Conservation (phyloP, 768 basidiomycete genomes). For the Phlebiopsis gigantea region DNA sequence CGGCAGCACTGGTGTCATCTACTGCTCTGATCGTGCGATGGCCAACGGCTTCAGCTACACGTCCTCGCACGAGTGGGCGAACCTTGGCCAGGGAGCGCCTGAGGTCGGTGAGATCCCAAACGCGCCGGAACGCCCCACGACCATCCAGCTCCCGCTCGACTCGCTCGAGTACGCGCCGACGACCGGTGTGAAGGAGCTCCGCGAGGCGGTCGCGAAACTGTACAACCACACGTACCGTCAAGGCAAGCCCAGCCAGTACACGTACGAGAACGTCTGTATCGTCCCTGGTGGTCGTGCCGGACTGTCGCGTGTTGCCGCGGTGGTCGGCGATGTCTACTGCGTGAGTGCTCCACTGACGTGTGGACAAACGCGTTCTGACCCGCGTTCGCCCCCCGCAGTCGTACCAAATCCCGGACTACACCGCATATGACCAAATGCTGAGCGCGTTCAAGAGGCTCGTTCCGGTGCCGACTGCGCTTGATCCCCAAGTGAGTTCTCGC, state of each 20-base stretch:
- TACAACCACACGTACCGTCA: conserved; percentile 88
- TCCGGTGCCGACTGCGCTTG: conserved; percentile 82
- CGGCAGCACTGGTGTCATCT: conserved; percentile 61
- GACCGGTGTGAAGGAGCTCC: conserved; percentile 80
- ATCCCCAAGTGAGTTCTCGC: conserved; percentile 33
- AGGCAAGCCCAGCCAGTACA: conserved; percentile 80
- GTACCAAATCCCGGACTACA: conserved; percentile 91
- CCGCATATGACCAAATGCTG: conserved; percentile 80
- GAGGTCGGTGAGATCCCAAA: conserved; percentile 83
- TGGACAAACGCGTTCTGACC: conserved; percentile 7
- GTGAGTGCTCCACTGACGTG: conserved; percentile 32
- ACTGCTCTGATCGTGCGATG: conserved; percentile 92
- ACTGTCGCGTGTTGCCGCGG: conserved; percentile 85
- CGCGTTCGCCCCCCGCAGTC: conserved; percentile 38
- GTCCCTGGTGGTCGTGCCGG: conserved; percentile 93
- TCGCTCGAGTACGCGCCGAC: conserved; percentile 90
- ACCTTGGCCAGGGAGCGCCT: conserved; percentile 89
- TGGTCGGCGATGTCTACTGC: conserved; percentile 85
- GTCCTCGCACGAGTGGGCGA: conserved; percentile 76
- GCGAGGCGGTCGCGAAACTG: conserved; percentile 84
- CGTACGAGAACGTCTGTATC: conserved; percentile 89
- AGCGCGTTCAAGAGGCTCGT: conserved; percentile 86
- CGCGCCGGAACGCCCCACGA: conserved; percentile 59
- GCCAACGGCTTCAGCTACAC: conserved; percentile 89
- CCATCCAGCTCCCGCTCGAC: conserved; percentile 62